These are phyloP conservation scores for Uronychia setigera DNA, from an alignment of 73 alveolate species.

Conservation along the genomic window DNA sequence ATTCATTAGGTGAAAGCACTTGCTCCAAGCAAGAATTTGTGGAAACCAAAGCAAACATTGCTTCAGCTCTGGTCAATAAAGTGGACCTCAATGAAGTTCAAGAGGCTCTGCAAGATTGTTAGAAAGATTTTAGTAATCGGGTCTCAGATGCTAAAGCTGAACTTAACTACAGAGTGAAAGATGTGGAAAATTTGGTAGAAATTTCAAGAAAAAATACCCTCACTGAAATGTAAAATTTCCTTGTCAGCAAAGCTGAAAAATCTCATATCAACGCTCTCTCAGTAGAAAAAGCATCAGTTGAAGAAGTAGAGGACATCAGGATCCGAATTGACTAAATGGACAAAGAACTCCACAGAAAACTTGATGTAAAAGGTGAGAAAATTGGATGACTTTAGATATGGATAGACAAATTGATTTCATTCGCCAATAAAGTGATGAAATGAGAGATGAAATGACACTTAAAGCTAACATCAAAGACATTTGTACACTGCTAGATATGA, in stretches of 20 bases:
- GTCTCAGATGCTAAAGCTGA: slow-evolving; percentile 27
- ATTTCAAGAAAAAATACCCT: not conserved
- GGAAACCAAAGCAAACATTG: slow-evolving; percentile 19
- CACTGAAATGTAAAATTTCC: not conserved
- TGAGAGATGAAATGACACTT: slow-evolving; percentile 16
- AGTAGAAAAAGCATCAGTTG: not conserved
- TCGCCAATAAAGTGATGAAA: slow-evolving; percentile 21
- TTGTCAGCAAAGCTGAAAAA: not conserved
- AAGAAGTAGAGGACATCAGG: not conserved
- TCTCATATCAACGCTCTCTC: not conserved
- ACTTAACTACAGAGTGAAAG: not conserved
- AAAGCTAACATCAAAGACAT: slow-evolving; percentile 69
- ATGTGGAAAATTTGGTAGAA: not conserved
- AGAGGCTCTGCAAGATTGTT: slow-evolving; percentile 63
- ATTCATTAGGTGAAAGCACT: not conserved
- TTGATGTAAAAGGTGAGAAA: not conserved
- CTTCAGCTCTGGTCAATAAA: slow-evolving; percentile 32
- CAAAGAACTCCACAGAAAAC: not conserved
- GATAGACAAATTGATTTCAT: not conserved
- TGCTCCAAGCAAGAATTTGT: not conserved
- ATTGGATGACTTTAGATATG: not conserved
- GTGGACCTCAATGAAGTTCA: slow-evolving; percentile 70
- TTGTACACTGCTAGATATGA: slow-evolving; percentile 57
- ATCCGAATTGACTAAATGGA: not conserved
- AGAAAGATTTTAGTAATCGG: slow-evolving; percentile 57